Base-by-base conservation (phyloP, 2,329 filamentous ascomycete species). In the Botrytis sinoallii region DNA sequence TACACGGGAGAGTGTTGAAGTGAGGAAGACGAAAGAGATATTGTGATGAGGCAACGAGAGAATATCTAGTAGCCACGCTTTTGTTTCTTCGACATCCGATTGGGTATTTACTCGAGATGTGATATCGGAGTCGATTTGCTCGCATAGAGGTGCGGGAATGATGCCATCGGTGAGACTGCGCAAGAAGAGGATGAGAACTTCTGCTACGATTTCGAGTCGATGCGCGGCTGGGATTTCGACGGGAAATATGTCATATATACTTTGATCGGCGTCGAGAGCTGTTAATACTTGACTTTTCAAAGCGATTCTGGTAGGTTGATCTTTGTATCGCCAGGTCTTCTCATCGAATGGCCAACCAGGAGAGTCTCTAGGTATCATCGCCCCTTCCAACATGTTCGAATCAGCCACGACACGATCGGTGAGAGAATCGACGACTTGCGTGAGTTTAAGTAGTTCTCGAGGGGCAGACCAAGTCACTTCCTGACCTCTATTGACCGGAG, bases 1-100 rank as follows among this genome's bases (percentile, higher is more conserved):
- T 55, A 92, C 85, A 18, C 87, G 85, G 35, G 86, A 86, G 18
- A 98, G 86, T 83, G 94, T 95, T 14, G 93, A 90, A 0, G 92
- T 93, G 25, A 98, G 84, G 76, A 98, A 94, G 3, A 97, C 92
- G 79, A 98, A 97, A 0, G 92, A 92, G 72, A 97, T 95, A 80
- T 94, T 96, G 83, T 97, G 92, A 68, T 91, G 91, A 0, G 94
- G 92, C 0, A 89, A 87, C 2, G 88, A 85, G 3, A 98, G 86
- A 3, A 91, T 87, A 77, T 98, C 95, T 8, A 97, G 88, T 2
- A 96, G 83, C 81, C 85, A 85, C 57, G 86, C 85, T 75, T 88
- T 87, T 63, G 87, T 84, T 64, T 91, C 89, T 73, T 91, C 89
- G 60, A 81, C 80, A 7, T 83, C 82, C 16, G 84, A 79, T 35